These are phyloP conservation scores for Alloteropsis angusta DNA, from an alignment of 202 grass and related monocot genomes.

Conservation along the genomic window DNA sequence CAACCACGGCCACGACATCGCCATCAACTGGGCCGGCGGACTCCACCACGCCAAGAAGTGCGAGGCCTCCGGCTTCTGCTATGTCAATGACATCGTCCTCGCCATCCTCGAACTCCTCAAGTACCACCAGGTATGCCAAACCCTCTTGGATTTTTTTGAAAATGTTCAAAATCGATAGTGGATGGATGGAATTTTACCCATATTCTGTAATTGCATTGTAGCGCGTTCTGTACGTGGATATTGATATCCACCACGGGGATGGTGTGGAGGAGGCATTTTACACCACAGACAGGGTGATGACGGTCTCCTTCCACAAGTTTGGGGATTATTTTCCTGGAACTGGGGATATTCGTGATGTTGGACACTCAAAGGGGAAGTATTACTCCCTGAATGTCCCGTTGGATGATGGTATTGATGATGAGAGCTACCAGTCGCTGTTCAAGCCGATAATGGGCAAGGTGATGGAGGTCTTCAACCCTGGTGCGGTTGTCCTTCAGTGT, in stretches of 20 bases:
- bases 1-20: conserved; percentile 88
- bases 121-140: conserved; percentile 40
- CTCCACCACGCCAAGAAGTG: conserved; percentile 92
- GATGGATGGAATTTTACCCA: background rate
- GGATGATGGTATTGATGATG: conserved; percentile 86
- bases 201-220: conserved; percentile 14
- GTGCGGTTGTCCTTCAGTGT: conserved; percentile 78
- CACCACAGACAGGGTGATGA: conserved; percentile 91
- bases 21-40: conserved; percentile 92
- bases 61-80: conserved; percentile 89
- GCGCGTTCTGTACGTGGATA: conserved; percentile 92
- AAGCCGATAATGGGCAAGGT: conserved; percentile 88
- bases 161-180: background rate
- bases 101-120: conserved; percentile 90
- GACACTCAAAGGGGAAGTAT: conserved; percentile 66
- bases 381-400: conserved; percentile 86
- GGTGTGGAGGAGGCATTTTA: conserved; percentile 98
- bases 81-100: conserved; percentile 96
- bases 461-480: conserved; percentile 84
- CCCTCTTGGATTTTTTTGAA: background rate
- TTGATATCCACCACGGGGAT: conserved; percentile 95
- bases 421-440: conserved; percentile 88
- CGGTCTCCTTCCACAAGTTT: conserved; percentile 88
- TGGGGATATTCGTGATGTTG: conserved; percentile 61
- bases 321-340: conserved; percentile 96